Base-by-base conservation (phyloP, 495 filamentous ascomycete genomes). In the Daldinia childiae region DNA sequence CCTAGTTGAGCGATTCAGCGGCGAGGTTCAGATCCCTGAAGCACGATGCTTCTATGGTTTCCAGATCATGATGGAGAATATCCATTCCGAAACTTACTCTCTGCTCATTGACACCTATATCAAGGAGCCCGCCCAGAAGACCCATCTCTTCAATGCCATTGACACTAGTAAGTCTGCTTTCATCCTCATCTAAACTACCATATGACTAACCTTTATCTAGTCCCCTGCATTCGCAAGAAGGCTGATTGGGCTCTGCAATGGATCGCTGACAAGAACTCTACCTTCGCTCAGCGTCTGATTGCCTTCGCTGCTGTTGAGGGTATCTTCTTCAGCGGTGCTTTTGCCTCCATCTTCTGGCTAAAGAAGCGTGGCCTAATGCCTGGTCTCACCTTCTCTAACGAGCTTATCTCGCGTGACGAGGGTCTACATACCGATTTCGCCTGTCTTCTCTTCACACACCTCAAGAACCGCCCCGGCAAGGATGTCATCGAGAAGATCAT, bases 51-150 rank as follows among this genome's bases (percentile, higher is more conserved):
- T 99, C 89, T 99, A 99, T 80, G 95, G 95, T 72, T 99, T 99
- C 88, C 95, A 99, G 85, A 99, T 99, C 86, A 99, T 99, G 95
- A 98, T 99, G 92, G 95, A 99, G 89, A 99, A 99, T 85, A 98
- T 99, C 77, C 95, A 99, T 89, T 97, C 95, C 29, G 95, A 99
- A 84, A 99, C 95, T 54, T 99, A 99, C 88, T 98, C 95, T 36
- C 89, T 99, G 14, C 90, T 99, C 73, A 99, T 99, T 80, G 95
- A 99, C 78, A 99, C 96, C 68, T 99, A 99, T 84, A 96, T 99
- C 87, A 97, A 97, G 87, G 95, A 99, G 86, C 93, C 93, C 64
- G 92, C 93, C 81, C 95, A 99, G 85, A 91, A 94, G 62, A 92
- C 88, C 59, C 94, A 98, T 77, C 90, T 99, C 58, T 98, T 99